A percentile compares a stretch with the other conserved stretches of the same genome.
These are phyloP conservation scores for Yamadazyma atmosphaerica DNA, from an alignment of 1,139 yeast species.

Conservation along the genomic window DNA sequence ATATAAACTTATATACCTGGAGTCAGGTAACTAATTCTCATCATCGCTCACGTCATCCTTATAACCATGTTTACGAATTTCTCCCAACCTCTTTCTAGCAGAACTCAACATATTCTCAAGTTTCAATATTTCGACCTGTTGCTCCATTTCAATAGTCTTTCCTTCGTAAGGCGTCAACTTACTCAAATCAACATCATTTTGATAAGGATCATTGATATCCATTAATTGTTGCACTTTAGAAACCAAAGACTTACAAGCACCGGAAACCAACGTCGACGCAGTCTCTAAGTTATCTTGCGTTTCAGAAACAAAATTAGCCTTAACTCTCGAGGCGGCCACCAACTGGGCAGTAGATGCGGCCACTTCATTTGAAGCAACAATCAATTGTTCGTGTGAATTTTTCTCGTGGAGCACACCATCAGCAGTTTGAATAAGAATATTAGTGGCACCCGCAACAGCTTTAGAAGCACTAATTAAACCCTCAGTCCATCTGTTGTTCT, in stretches of 20 bases:
- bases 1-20: not conserved
- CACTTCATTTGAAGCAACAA: conserved; percentile 89
- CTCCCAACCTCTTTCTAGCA: conserved; percentile 83
- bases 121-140: conserved; percentile 85
- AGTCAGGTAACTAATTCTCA: conserved; percentile 21
- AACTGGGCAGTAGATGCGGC: conserved; percentile 93
- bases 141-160: conserved; percentile 89
- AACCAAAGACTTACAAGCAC: conserved; percentile 75
- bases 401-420: conserved; percentile 72
- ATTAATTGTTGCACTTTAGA: conserved; percentile 65
- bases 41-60: conserved; percentile 59
- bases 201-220: conserved; percentile 33
- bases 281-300: conserved; percentile 74
- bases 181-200: conserved; percentile 62
- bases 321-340: conserved; percentile 90
- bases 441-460: conserved; percentile 84
- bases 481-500: conserved; percentile 92
- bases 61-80: conserved; percentile 76
- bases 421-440: conserved; percentile 76
- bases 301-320: conserved; percentile 74
- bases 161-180: conserved; percentile 77
- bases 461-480: conserved; percentile 91
- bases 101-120: conserved; percentile 69
- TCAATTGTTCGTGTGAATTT: conserved; percentile 77
- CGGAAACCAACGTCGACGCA: conserved; percentile 68